phyloP scores from a whole-genome alignment of 805 yeast species.

The Ogataea sp. region DNA sequence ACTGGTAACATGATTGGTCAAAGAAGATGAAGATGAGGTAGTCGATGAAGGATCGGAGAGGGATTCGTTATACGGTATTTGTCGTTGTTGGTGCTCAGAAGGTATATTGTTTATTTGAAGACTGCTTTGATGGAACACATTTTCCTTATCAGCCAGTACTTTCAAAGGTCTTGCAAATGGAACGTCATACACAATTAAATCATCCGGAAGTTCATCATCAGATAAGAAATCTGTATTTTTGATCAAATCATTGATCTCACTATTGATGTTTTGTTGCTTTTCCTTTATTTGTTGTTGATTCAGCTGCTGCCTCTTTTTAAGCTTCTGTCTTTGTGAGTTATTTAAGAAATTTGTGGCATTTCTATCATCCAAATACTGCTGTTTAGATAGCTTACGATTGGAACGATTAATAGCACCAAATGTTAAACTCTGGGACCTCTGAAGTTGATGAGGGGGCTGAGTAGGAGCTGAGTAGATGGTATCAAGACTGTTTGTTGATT shows the following conservation, averaged over 20 bases:
- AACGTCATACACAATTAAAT: conserved; percentile 50
- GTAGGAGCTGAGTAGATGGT: neutral
- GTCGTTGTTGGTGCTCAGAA: too few relatives aligned
- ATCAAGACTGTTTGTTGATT: neutral
- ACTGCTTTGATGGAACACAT: conserved; percentile 12
- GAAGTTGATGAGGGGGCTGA: neutral
- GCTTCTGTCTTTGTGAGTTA: neutral
- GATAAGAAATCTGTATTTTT: conserved; percentile 25
- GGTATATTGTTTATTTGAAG: neutral
- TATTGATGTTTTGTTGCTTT: neutral
- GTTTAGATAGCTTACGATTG: neutral
- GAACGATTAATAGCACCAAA: neutral
- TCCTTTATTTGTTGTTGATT: conserved; percentile 1
- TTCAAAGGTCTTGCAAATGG: conserved; percentile 52
- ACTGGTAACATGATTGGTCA: neutral
- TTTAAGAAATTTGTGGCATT: neutral
- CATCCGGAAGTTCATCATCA: conserved; percentile 48
- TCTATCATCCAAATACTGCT: neutral
- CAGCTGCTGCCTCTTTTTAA: neutral
- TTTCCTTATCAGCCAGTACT: conserved; percentile 29
- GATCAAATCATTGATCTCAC: neutral
- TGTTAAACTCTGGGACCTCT: neutral
- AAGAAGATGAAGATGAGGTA: neutral
- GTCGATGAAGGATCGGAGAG: neutral
- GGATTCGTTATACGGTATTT: too few relatives aligned